Conservation (phyloP, 2,329 filamentous ascomycete species). For the Trichoderma atroviride region DNA sequence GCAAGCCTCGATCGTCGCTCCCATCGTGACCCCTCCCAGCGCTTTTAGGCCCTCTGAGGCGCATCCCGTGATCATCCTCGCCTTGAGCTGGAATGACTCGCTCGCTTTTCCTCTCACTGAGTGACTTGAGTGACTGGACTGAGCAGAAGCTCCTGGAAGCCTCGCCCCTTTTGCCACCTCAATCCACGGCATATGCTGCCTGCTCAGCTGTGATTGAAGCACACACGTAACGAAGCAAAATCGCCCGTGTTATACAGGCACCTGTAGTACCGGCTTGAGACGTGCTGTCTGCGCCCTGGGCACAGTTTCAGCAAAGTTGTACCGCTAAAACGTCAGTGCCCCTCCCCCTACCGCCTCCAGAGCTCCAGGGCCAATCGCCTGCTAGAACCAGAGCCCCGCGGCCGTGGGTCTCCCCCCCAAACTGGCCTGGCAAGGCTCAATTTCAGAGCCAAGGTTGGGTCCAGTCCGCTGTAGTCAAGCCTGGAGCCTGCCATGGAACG, state of each 20-base stretch:
- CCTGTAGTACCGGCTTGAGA: neutral
- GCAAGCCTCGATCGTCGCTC: slow-evolving; percentile 26
- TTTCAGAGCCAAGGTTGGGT: neutral
- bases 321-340: neutral
- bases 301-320: neutral
- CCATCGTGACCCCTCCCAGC: slow-evolving; percentile 23
- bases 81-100: neutral
- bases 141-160: slow-evolving; percentile 10
- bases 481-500: neutral
- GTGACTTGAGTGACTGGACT: neutral
- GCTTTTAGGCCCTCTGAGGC: neutral
- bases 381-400: slow-evolving; percentile 4
- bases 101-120: neutral
- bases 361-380: slow-evolving; percentile 2
- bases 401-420: neutral
- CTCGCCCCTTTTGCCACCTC: neutral
- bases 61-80: slow-evolving; percentile 12
- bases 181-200: neutral
- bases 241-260: no score
- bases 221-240: neutral
- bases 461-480: neutral
- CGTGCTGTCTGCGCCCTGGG: neutral
- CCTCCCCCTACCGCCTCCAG: neutral
- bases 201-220: neutral
- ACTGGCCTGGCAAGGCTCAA: neutral